Evolutionary conservation across 345 rosid genomes (phyloP), one percentile per base, ranked within the genome.

Genomic region (Moricandia moricandioides): DNA sequence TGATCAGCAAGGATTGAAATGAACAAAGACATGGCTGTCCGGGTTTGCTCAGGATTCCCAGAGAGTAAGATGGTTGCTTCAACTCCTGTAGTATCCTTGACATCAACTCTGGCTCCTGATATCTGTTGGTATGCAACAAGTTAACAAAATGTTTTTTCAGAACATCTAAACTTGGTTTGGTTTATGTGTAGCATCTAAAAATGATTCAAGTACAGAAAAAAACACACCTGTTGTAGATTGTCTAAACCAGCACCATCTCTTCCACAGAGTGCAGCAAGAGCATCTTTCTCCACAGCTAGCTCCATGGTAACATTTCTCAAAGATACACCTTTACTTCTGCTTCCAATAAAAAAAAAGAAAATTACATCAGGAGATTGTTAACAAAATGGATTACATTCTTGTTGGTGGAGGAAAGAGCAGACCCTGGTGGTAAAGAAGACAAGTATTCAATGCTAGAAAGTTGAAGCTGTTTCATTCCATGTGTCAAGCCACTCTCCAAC

Each of bases 31-130:
- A 82, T 84, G 0, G 89, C 89, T 62, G 78, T 74, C n/a, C 30
- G 72, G 60, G 87, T 81, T 81, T 86, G 79, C 64, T 86, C 88
- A 18, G 89, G 85, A 29, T 73, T 82, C 69, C 92, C 92, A 7
- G 88, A 85, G 75, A 90, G 83, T 69, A 84, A 77, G 52, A 88
- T 70, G 17, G 70, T 81, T 30, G 81, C 73, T 64, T 88, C 87
- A 40, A 81, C 85, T 54, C 79, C 83, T 68, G 54, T 56, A 67
- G 85, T 77, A 81, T 86, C 84, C 2, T 69, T 81, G 26, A 86
- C 83, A 69, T 79, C 73, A 18, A 82, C 83, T 73, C 51, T 81
- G 31, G 92, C 92, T 55, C 91, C 96, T 85, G 91, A 85, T 69
- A 83, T 81, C 92, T 78, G 52, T 85, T 80, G 60, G 65, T 79